phyloP scores from a whole-genome alignment of 2,329 filamentous ascomycete genomes.

The Pseudogymnoascus sp. region DNA sequence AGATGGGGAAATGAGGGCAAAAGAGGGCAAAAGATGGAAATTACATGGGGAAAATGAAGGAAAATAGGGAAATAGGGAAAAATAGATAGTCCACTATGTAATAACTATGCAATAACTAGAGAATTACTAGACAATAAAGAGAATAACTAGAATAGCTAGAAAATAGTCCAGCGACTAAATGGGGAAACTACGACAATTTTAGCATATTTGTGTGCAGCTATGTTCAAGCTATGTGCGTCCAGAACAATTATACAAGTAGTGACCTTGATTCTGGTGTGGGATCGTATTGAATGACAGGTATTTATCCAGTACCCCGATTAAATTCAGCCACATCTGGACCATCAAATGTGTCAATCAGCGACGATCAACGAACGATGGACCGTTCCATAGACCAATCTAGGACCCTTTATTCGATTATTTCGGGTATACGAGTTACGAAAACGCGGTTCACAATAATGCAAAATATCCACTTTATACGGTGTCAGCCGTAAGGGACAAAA shows the following conservation, averaged over 20 bases:
- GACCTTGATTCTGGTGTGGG: not conserved
- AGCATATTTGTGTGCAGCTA: not conserved
- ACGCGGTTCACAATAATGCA: not conserved
- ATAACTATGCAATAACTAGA: not conserved
- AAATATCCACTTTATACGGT: slow-evolving; percentile 3
- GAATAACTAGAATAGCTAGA: not conserved
- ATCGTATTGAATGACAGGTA: not conserved
- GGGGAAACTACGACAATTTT: not conserved
- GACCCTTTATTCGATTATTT: not conserved
- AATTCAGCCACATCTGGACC: not conserved
- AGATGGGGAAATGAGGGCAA: too few species aligned
- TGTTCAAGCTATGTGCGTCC: not conserved
- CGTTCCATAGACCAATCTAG: not conserved
- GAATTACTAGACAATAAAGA: too few species aligned
- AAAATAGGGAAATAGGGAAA: too few species aligned
- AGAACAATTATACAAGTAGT: not conserved
- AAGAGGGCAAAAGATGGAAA: not conserved
- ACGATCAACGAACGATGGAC: not conserved
- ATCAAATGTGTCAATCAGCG: not conserved
- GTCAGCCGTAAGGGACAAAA: not conserved
- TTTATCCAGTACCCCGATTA: not conserved
- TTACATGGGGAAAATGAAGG: not conserved
- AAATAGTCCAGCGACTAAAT: not conserved
- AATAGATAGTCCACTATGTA: not conserved
- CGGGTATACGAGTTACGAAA: not conserved